Evolutionary conservation across 1,139 yeast genomes (phyloP).

Genomic region (Sugiyamaella paludigena): DNA sequence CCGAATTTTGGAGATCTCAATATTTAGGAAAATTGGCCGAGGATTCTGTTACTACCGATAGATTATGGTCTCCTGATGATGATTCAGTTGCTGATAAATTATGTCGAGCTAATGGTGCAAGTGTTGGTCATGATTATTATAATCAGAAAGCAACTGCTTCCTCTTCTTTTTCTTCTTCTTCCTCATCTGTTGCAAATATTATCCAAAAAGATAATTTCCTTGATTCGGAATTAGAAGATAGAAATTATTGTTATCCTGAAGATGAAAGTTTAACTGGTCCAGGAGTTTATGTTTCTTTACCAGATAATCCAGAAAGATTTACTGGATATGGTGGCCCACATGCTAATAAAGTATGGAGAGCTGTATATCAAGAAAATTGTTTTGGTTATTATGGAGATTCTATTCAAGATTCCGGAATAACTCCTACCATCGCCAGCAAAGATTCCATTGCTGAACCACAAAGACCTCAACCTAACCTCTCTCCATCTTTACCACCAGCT

Average conservation of each 20-base stretch:
- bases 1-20: slow-evolving; percentile 72
- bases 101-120: slow-evolving; percentile 10
- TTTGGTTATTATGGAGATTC: slow-evolving; percentile 54
- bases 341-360: slow-evolving; percentile 88
- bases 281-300: slow-evolving; percentile 81
- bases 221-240: slow-evolving; percentile 16
- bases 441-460: slow-evolving; percentile 1
- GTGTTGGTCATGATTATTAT: slow-evolving; percentile 10
- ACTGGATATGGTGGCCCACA: slow-evolving; percentile 96
- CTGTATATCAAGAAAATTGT: slow-evolving; percentile 89
- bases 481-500: slow-evolving; percentile 12
- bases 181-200: neutral
- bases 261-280: slow-evolving; percentile 44
- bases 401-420: slow-evolving; percentile 7
- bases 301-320: slow-evolving; percentile 91
- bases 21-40: slow-evolving; percentile 61
- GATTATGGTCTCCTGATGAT: slow-evolving; percentile 27
- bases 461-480: slow-evolving; percentile 16
- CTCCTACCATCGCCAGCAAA: slow-evolving; percentile 24
- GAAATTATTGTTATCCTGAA: slow-evolving; percentile 60
- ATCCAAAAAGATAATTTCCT: slow-evolving; percentile 5
- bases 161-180: no score
- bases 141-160: slow-evolving; percentile 3
- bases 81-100: slow-evolving; percentile 13
- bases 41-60: slow-evolving; percentile 41